Percentiles rank a stretch among this genome's conserved stretches.
Conservation (phyloP, 345 rosid genomes). For the Luvunga scandens region DNA sequence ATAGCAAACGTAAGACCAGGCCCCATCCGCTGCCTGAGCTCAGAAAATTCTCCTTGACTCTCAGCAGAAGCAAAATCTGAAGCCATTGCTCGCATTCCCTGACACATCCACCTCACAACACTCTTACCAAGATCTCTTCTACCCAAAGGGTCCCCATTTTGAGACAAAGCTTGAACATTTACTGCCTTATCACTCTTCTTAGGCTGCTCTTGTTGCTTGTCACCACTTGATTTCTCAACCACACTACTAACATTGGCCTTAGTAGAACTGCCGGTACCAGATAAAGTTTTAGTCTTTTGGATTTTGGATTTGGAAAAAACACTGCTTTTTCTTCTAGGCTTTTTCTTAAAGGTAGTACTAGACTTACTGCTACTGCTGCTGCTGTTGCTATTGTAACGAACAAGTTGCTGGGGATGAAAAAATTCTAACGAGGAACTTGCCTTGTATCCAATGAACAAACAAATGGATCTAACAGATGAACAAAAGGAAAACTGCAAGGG, state of each 20-base stretch:
- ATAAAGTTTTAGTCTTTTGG: constrained; percentile 12
- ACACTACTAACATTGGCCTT: constrained; percentile 6
- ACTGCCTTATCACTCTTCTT: constrained; percentile 18
- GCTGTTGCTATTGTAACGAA: constrained; percentile 25
- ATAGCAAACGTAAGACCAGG: constrained; percentile 90
- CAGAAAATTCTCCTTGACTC: constrained; percentile 71
- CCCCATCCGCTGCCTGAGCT: constrained; percentile 68
- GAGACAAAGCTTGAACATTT: constrained; percentile 40
- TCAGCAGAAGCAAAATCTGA: constrained; percentile 70
- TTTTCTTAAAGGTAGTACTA: constrained; percentile 37
- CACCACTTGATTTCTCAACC: constrained; percentile 10
- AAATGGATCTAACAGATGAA: constrained; percentile 34
- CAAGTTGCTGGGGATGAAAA: neutral
- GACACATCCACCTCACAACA: constrained; percentile 78
- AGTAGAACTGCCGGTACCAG: neutral
- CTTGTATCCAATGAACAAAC: constrained; percentile 21
- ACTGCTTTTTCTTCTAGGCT: constrained; percentile 33
- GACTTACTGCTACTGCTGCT: constrained; percentile 22
- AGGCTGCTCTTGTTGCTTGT: constrained; percentile 11
- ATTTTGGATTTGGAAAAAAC: constrained; percentile 21
- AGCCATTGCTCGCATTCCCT: constrained; percentile 87
- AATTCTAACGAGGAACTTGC: constrained; percentile 10
- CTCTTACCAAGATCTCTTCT: constrained; percentile 70
- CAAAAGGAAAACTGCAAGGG: constrained; percentile 30
- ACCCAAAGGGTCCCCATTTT: constrained; percentile 88